Evolutionary conservation across 352 stramenopile species (phyloP).

Genomic region (Phytophthora podocarpi): DNA sequence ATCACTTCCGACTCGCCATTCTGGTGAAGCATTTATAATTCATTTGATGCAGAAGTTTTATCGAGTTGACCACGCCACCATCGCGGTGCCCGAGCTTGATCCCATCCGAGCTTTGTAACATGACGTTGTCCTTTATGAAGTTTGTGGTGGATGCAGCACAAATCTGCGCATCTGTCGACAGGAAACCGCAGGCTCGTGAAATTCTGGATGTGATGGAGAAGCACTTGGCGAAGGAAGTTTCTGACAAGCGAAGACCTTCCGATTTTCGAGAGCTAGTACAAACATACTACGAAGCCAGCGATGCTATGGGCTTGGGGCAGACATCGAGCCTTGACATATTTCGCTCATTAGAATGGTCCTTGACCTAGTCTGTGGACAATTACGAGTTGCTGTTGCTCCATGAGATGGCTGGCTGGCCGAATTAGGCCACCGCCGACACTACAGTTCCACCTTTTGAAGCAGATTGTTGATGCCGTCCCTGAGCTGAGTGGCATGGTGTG

Average conservation of each 20-base stretch:
- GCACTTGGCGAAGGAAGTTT: conserved; percentile 23
- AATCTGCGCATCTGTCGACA: conserved; percentile 19
- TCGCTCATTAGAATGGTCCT: background rate
- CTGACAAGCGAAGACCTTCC: background rate
- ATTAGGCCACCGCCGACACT: background rate
- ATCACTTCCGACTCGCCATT: background rate
- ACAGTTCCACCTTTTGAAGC: conserved; percentile 7
- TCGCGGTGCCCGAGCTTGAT: conserved; percentile 2
- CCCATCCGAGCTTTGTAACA: conserved; percentile 18
- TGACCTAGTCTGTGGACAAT: conserved; percentile 3
- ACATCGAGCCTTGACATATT: background rate
- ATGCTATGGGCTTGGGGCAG: conserved; percentile 15
- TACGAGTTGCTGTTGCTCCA: conserved; percentile 7
- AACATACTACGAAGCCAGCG: conserved; percentile 6
- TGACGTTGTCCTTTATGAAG: conserved; percentile 1
- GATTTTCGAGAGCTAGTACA: conserved; percentile 16
- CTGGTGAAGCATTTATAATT: conserved; percentile 6
- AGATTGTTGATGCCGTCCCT: background rate
- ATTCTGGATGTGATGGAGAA: conserved; percentile 35
- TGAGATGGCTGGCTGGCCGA: background rate
- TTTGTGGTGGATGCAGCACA: conserved; percentile 26
- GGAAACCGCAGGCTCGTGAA: conserved; percentile 20
- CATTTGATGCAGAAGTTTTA: conserved; percentile 40
- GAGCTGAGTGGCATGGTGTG: background rate
- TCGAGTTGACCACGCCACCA: conserved; percentile 20